Evolutionary conservation across 1,139 yeast species (phyloP), one percentile per base, ranked within the genome.

Genomic region (Pneumocystis canis): DNA sequence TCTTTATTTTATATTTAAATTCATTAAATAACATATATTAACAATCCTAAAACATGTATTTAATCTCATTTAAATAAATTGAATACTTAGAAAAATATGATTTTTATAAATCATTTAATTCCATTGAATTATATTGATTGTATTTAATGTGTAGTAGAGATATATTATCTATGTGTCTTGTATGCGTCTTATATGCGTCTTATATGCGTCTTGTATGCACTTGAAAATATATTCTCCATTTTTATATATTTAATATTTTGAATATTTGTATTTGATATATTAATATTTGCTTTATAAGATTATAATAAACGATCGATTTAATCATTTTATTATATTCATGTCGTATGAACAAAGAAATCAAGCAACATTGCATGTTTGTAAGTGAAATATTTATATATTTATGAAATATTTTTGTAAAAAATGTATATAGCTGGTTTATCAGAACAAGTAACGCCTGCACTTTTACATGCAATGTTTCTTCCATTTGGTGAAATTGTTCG

Each of bases 401-500:
- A 37, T 37, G 16, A n/a, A 37, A 5, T 6, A 2, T n/a, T 14
- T 37, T 37, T 37, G 18, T n/a, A 37, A 14, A 16, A 2, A 16
- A 11, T 2, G 18, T n/a, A n/a, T n/a, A n/a, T 14, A 37, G 40
- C 40, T 16, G 40, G 40, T 5, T 16, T 37, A 37, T 37, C 40
- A 5, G 40, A 37, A 18, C 16, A 37, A 16, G 40, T 37, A 16
- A 37, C 40, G 14, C 40, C 40, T 1, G 18, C 14, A 14, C 14
- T 14, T 14, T 20, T 68, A 7, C 66, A 63, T 20, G 61, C 62
- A 16, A 62, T 64, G 59, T 75, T 75, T 61, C 61, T 73, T 28
- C 70, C 78, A 9, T 75, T 75, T 67, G 78, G 78, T 3, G 76
- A 75, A 30, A 72, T 75, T 18, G 66, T 71, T 25, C 69, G 69